Evolutionary conservation across 2,329 filamentous ascomycete species (phyloP), one percentile per base, ranked within the genome.

Genomic region (Clarireedia sp.): DNA sequence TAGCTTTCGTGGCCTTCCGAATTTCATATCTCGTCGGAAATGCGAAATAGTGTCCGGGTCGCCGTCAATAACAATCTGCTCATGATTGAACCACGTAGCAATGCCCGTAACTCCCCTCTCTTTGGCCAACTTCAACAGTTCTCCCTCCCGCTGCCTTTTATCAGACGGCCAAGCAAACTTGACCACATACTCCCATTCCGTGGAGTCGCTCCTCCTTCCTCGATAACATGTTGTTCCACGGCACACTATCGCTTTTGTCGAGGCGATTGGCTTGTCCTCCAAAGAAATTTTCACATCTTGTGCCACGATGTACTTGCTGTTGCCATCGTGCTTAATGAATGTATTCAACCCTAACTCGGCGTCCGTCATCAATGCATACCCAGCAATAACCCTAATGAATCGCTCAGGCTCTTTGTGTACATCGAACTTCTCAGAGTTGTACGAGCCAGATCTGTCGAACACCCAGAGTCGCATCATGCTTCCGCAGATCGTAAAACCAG

Each of bases 151-250:
- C 38, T 51, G 26, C 51, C 62, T 62, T 62, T 64, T 66, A 44
- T 68, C 62, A 38, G 63, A 68, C 36, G 57, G 59, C 66, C 62
- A 70, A 41, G 64, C 64, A 57, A 70, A 69, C 59, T 70, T 70
- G 21, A 64, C 62, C 10, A 71, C 61, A 37, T 61, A 57, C 41
- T 63, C 46, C 58, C 48, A 59, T 40, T 65, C 52, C 40, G 33
- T 62, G 36, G 52, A 57, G 49, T 49, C 54, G 54, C 29, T 41
- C 55, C 50, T 59, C 47, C 38, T 60, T 55, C 51, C 54, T 57
- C 46, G 51, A 61, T 61, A 61, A 54, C 57, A 61, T 12, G 47
- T 59, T 57, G 45, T 61, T 61, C 56, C 57, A 26, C 45, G 19
- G 38, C 41, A 63, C 23, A 61, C 57, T 61, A 63, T 63, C 21